Percentiles rank a stretch among this genome's conserved stretches.
Conservation (phyloP, 2,329 filamentous ascomycete genomes). For the Graphilbum sp. region DNA sequence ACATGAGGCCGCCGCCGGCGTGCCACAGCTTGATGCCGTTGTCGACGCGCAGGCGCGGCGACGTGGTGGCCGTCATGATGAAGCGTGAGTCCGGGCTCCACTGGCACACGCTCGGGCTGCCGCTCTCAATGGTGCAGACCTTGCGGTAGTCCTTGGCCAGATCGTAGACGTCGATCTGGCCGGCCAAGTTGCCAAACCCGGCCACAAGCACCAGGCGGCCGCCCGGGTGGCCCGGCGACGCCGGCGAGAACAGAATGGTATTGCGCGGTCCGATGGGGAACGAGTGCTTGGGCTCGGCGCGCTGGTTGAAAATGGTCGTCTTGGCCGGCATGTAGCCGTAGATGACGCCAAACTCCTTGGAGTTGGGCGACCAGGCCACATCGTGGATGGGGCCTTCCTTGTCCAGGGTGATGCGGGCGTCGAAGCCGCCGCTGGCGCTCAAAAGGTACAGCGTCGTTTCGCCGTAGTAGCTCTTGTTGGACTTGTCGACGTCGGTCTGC, state of each 20-base stretch:
- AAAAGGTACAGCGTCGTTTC: constrained; percentile 95
- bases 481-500: constrained; percentile 95
- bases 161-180: constrained; percentile 96
- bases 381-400: constrained; percentile 95
- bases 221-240: constrained; percentile 22
- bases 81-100: constrained; percentile 95
- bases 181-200: constrained; percentile 92
- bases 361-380: constrained; percentile 95
- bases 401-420: constrained; percentile 80
- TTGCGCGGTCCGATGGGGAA: constrained; percentile 84
- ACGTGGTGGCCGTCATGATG: constrained; percentile 95
- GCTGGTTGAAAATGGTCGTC: constrained; percentile 91
- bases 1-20: constrained; percentile 75
- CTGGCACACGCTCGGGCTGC: constrained; percentile 89
- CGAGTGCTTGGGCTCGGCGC: constrained; percentile 65
- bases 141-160: constrained; percentile 87
- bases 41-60: constrained; percentile 85
- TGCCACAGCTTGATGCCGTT: constrained; percentile 96
- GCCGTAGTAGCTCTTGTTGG: constrained; percentile 98
- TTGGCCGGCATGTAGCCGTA: constrained; percentile 99
- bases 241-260: constrained; percentile 82
- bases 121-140: constrained; percentile 83
- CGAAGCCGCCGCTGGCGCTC: constrained; percentile 79
- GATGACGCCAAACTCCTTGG: constrained; percentile 91
- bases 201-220: constrained; percentile 87